A percentile compares a stretch with the other conserved stretches of the same genome.
Evolutionary conservation across 345 rosid species (phyloP).

Genomic region (Hibiscus trionum): DNA sequence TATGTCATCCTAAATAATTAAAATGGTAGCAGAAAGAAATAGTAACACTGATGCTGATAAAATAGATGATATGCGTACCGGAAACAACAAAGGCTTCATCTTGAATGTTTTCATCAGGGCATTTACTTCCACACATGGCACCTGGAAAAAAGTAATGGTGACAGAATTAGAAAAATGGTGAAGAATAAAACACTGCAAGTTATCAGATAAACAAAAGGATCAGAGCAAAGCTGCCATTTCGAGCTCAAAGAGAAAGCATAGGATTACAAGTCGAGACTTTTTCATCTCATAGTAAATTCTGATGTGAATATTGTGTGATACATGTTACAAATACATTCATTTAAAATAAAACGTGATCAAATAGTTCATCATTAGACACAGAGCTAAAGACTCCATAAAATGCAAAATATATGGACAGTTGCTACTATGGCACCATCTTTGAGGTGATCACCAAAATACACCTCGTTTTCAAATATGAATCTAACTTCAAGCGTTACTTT

Average conservation of each 20-base stretch:
- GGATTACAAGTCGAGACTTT: constrained; percentile 4
- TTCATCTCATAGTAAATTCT: not conserved
- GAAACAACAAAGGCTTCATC: constrained; percentile 82
- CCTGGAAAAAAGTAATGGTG: constrained; percentile 37
- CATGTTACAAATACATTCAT: not conserved
- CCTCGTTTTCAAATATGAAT: not conserved
- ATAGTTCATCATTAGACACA: not conserved
- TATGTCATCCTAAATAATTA: not conserved
- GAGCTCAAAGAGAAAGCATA: constrained; percentile 14
- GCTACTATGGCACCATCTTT: constrained; percentile 4
- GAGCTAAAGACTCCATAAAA: not conserved
- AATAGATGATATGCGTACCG: constrained; percentile 39
- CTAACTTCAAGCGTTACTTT: constrained; percentile 3
- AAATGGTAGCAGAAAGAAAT: not conserved
- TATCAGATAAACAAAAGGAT: not conserved
- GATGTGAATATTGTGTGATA: not conserved
- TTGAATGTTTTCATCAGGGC: constrained; percentile 90
- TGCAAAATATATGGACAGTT: not conserved
- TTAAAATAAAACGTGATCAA: not conserved
- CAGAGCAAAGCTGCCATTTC: not conserved
- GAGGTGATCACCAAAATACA: not conserved
- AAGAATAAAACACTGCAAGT: constrained; percentile 11
- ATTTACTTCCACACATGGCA: constrained; percentile 83
- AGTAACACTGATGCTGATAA: not conserved
- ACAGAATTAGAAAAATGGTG: not conserved